Conservation (phyloP, 2,329 filamentous ascomycete genomes). For the Cytospora mali region DNA sequence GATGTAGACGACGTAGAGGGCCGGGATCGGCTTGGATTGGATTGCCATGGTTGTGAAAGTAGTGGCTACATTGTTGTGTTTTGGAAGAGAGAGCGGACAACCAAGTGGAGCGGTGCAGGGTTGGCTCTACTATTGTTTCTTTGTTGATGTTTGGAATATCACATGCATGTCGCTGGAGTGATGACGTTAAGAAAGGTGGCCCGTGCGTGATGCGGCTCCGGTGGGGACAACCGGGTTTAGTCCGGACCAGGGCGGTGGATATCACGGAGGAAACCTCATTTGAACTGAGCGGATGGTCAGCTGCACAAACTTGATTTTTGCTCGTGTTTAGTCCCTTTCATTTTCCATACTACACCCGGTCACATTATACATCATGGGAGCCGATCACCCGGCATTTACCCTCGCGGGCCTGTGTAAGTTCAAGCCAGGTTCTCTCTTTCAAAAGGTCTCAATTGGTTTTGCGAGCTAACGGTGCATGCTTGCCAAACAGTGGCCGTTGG, state of each 20-base stretch:
- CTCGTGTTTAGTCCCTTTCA: background rate
- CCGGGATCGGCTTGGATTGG: constrained; percentile 67
- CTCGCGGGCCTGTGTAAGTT: constrained; percentile 43
- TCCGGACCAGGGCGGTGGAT: background rate
- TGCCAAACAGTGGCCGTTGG: constrained; percentile 38
- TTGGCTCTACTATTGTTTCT: background rate
- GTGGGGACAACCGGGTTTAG: background rate
- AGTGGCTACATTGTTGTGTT: constrained; percentile 17
- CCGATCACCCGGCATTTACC: constrained; percentile 46
- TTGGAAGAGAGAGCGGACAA: background rate
- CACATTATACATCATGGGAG: constrained; percentile 29
- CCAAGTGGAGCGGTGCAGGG: background rate
- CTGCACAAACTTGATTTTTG: background rate
- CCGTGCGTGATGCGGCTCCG: constrained; percentile 9
- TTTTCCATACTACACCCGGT: background rate
- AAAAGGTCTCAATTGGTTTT: background rate
- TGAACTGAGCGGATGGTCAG: background rate
- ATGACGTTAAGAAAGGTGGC: constrained; percentile 12
- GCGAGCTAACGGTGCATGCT: constrained; percentile 20
- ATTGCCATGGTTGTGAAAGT: constrained; percentile 42
- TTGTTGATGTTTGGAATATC: constrained; percentile 15
- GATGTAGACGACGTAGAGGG: constrained; percentile 92
- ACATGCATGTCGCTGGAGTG: constrained; percentile 8
- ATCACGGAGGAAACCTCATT: background rate
- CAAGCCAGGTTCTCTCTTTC: background rate